Evolutionary conservation across 1,284 basidiomycete genomes (phyloP).

Genomic region (Tilletia caries): DNA sequence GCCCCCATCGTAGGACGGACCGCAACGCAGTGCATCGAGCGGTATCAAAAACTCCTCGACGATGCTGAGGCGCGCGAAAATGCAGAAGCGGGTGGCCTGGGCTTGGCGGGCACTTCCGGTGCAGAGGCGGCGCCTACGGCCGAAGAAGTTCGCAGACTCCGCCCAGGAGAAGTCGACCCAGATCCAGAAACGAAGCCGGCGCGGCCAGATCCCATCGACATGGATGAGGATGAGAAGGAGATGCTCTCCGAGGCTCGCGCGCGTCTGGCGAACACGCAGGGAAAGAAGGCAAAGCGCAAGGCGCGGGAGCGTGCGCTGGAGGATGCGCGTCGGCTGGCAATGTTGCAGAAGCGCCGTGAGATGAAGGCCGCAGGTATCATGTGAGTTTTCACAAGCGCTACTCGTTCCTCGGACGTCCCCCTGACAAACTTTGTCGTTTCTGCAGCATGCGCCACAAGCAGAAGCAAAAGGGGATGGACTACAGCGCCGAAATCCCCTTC

Average conservation of each 20-base stretch:
- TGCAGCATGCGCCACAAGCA: conserved; percentile 64
- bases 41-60: conserved; percentile 95
- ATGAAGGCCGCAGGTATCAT: conserved; percentile 96
- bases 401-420: too few relatives aligned
- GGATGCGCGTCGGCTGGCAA: conserved; percentile 87
- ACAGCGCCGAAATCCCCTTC: conserved; percentile 97
- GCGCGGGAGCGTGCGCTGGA: conserved; percentile 80
- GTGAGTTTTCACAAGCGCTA: too few relatives aligned
- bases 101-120: conserved; percentile 73
- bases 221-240: conserved; percentile 99
- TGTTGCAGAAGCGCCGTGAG: conserved; percentile 96
- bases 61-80: conserved; percentile 66
- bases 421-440: background rate
- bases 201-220: conserved; percentile 96
- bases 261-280: conserved; percentile 96
- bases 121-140: conserved; percentile 77
- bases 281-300: conserved; percentile 98
- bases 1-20: conserved; percentile 98
- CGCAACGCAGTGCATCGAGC: conserved; percentile 94
- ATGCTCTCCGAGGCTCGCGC: conserved; percentile 99
- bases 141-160: conserved; percentile 80
- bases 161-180: conserved; percentile 96
- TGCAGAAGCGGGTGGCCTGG: conserved; percentile 53
- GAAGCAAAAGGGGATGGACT: conserved; percentile 95
- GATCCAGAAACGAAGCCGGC: conserved; percentile 98